These are phyloP conservation scores for Pichia sp. DNA, from an alignment of 1,139 yeast species.

Conservation along the genomic window DNA sequence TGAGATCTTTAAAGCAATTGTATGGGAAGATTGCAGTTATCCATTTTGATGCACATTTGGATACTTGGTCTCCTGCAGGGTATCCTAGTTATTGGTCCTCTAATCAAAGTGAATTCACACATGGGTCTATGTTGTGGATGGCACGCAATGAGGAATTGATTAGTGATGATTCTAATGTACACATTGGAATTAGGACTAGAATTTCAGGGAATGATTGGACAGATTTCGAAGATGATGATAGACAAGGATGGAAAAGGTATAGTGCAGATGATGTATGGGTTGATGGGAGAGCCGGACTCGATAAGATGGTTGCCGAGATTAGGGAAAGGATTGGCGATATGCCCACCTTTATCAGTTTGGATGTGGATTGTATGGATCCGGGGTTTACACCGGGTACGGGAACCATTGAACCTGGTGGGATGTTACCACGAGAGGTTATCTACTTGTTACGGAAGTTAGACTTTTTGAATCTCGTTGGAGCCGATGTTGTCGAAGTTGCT, in stretches of 20 bases:
- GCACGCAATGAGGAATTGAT: conserved; percentile 61
- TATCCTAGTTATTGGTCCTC: conserved; percentile 68
- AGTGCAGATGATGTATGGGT: conserved; percentile 66
- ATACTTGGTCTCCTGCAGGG: conserved; percentile 68
- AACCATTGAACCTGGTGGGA: conserved; percentile 78
- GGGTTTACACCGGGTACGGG: conserved; percentile 81
- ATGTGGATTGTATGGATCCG: conserved; percentile 77
- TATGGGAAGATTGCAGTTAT: conserved; percentile 63
- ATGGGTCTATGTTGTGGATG: conserved; percentile 79
- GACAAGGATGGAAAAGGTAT: conserved; percentile 56
- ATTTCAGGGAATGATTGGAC: conserved; percentile 46
- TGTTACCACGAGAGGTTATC: conserved; percentile 69
- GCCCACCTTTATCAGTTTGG: conserved; percentile 68
- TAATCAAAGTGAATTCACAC: conserved; percentile 57
- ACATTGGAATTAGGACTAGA: conserved; percentile 69
- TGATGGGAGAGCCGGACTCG: conserved; percentile 52
- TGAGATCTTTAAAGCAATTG: conserved; percentile 50
- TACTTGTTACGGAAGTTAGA: conserved; percentile 54
- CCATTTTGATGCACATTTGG: conserved; percentile 76
- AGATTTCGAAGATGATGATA: conserved; percentile 59
- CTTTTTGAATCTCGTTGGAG: conserved; percentile 57
- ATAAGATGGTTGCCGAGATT: conserved; percentile 44
- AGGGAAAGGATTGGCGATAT: conserved; percentile 41
- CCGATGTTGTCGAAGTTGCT: conserved; percentile 71
- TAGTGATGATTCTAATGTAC: conserved; percentile 49